Evolutionary conservation across 257 asterid genomes (phyloP).

Genomic region (Solanum bukasovii): DNA sequence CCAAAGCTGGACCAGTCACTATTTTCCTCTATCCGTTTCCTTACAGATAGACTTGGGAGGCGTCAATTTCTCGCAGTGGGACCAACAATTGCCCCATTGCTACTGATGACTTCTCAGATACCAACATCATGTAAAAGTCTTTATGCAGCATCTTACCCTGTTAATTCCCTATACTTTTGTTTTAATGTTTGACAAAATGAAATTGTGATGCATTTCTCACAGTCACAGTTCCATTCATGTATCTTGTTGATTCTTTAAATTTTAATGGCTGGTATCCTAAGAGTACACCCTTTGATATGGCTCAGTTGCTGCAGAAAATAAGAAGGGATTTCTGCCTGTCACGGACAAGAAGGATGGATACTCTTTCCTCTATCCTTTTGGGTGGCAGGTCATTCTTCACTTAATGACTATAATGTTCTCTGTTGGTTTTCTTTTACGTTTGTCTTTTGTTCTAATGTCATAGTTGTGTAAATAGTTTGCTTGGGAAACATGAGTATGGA

Average conservation of each 20-base stretch:
- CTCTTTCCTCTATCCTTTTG: constrained; percentile 73
- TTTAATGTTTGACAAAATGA: neutral
- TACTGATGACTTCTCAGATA: constrained; percentile 36
- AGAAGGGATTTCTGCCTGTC: constrained; percentile 69
- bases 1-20: neutral
- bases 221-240: neutral
- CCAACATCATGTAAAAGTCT: constrained; percentile 47
- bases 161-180: neutral
- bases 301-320: constrained; percentile 91
- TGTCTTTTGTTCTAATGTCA: neutral
- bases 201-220: neutral
- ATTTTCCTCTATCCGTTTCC: neutral
- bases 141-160: neutral
- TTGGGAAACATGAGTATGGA: neutral
- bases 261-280: constrained; percentile 35
- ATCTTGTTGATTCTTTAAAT: constrained; percentile 2
- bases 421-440: neutral
- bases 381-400: constrained; percentile 65
- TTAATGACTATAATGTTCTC: neutral
- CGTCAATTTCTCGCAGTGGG: constrained; percentile 62
- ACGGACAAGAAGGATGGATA: constrained; percentile 82
- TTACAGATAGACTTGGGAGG: constrained; percentile 50
- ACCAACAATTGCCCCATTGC: constrained; percentile 39
- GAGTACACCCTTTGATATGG: constrained; percentile 42
- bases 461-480: neutral